Evolutionary conservation across 2,329 filamentous ascomycete species (phyloP), one percentile per base, ranked within the genome.

Genomic region (Aspergillus ruber): DNA sequence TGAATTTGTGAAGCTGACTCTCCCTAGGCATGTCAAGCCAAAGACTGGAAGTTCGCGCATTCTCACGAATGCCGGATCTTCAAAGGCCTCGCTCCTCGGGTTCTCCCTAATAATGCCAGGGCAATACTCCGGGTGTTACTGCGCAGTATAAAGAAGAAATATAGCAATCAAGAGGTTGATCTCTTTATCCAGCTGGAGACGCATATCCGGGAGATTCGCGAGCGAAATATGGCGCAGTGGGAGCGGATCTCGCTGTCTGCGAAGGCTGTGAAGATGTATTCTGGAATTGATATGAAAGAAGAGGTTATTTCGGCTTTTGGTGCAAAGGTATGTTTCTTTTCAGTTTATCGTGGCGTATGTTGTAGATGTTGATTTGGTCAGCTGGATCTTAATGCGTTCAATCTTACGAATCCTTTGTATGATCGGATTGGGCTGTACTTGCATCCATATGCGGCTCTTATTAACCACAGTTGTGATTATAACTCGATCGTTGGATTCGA

Each of bases 381-480:
- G 77, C 56, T 83, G 25, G 71, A 81, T 27, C 67, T 79, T 42
- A 85, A 85, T 55, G 74, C 77, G 2, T 68, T 83, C 48, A 81
- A 80, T 6, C 65, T 84, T 3, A 76, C 77, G 15, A 79, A 73
- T 2, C 71, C 75, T 4, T 70, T 75, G 13, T 74, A 78, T 42
- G 80, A 83, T 53, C 75, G 78, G 1, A 65, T 84, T 18, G 82
- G 82, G 2, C 65, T 83, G n/a, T 76, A 75, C 32, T 59, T 84
- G 13, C 78, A 83, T 50, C 78, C 80, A 0, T 67, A 73, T 15
- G 69, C 77, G 2, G 71, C 77, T 23, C 65, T 75, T 13, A 70
- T 81, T 39, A 85, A 85, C 51, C 82, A 85, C 59, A 82, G 78
- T 39, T 85, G 82, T 58, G 70, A 76, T 20, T 79, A 79, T 3